phyloP scores from a whole-genome alignment of 108 stramenopile genomes.

The Schizochytrium sp. region DNA sequence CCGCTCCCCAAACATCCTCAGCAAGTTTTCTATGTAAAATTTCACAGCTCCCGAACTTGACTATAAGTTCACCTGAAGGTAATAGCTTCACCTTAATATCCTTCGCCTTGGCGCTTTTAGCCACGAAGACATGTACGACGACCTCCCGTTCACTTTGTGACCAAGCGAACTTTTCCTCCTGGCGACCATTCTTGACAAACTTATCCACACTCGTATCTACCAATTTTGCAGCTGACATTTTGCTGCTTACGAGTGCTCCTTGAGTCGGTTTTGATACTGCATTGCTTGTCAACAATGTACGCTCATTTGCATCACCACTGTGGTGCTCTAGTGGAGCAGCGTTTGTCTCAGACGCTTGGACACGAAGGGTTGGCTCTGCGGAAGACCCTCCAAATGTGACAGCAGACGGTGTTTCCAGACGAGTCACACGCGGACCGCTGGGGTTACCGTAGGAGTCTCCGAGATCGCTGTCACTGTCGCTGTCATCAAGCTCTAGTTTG shows the following conservation, averaged over 20 bases:
- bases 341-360: no score
- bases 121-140: background rate
- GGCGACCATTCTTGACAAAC: background rate
- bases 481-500: constrained; percentile 46
- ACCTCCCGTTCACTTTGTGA: background rate
- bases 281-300: no score
- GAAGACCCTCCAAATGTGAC: background rate
- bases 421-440: background rate
- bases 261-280: no score
- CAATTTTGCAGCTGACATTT: background rate
- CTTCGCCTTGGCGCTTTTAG: background rate
- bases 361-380: no score
- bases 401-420: background rate
- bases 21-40: background rate
- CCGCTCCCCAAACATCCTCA: constrained; percentile 48
- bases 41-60: background rate
- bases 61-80: background rate
- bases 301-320: no score
- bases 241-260: background rate
- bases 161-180: constrained; percentile 24
- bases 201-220: background rate
- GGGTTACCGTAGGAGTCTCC: background rate
- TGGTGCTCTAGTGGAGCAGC: no score
- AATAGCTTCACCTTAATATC: background rate
- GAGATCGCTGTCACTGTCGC: background rate